These are phyloP conservation scores for Astragalus membranaceus DNA, from an alignment of 306 rosid genomes.

Conservation along the genomic window DNA sequence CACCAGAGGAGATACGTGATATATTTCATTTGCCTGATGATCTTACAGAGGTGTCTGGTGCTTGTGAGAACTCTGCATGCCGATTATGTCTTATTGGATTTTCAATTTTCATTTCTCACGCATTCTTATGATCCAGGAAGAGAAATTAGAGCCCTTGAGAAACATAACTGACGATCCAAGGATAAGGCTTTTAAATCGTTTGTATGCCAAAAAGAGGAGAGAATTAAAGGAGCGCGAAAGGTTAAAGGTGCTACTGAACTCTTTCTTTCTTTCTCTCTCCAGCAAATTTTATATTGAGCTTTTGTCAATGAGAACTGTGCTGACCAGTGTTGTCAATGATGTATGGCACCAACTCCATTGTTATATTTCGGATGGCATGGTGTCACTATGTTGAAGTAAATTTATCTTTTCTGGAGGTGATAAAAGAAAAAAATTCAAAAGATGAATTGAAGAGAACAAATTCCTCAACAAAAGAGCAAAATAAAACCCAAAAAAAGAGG, in stretches of 20 bases:
- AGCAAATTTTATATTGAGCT: conserved; percentile 3
- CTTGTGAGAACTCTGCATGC: conserved; percentile 40
- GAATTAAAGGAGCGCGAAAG: conserved; percentile 84
- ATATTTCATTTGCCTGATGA: conserved; percentile 98
- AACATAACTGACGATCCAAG: conserved; percentile 93
- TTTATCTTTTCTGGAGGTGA: too few relatives aligned
- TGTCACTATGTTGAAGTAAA: too few relatives aligned
- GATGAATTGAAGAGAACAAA: too few relatives aligned
- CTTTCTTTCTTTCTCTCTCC: conserved; percentile 16
- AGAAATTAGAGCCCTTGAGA: conserved; percentile 86
- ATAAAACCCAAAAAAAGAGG: too few relatives aligned
- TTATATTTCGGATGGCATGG: too few relatives aligned
- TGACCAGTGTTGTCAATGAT: conserved; percentile 20
- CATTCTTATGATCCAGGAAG: conserved; percentile 62
- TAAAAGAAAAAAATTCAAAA: too few relatives aligned
- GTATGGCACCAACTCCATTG: too few relatives aligned
- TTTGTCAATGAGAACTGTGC: conserved; percentile 36
- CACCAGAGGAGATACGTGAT: conserved; percentile 98
- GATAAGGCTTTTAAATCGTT: conserved; percentile 87
- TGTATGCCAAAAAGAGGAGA: conserved; percentile 96
- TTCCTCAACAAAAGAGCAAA: too few relatives aligned
- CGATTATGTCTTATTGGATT: conserved; percentile 24
- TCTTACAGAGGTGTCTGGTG: conserved; percentile 91
- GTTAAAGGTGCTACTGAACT: conserved; percentile 66
- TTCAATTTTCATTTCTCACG: conserved; percentile 34